These are phyloP conservation scores for Neoboletus magnificus DNA, from an alignment of 768 basidiomycete genomes.

Conservation along the genomic window DNA sequence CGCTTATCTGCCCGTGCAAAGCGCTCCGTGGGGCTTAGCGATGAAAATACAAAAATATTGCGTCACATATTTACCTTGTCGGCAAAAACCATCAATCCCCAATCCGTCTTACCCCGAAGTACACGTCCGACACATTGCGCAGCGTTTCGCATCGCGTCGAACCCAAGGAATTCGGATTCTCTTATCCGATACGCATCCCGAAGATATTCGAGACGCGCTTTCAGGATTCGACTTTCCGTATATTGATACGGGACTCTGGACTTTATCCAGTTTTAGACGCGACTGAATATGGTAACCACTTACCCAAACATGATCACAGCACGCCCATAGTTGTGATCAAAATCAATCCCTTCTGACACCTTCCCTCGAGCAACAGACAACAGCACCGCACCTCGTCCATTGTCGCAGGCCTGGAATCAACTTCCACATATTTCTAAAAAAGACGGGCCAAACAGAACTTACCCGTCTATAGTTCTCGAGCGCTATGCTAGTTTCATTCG, in stretches of 20 bases:
- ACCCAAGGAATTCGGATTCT: conserved; percentile 97
- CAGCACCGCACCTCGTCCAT: conserved; percentile 94
- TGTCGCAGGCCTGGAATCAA: conserved; percentile 82
- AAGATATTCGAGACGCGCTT: conserved; percentile 94
- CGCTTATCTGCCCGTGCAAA: conserved; percentile 92
- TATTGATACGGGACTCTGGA: conserved; percentile 92
- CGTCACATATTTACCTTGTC: conserved; percentile 69
- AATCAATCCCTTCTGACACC: conserved; percentile 99
- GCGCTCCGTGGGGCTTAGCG: conserved; percentile 47
- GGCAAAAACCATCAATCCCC: conserved; percentile 99
- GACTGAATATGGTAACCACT: conserved; percentile 13
- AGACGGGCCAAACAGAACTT: conserved; percentile 9
- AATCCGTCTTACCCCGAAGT: conserved; percentile 96
- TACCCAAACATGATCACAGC: conserved; percentile 99
- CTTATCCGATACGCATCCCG: conserved; percentile 98
- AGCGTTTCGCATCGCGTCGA: conserved; percentile 99
- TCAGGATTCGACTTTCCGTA: conserved; percentile 95
- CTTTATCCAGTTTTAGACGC: neutral
- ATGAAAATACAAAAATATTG: neutral
- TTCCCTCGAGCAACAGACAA: conserved; percentile 98
- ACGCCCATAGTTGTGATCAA: conserved; percentile 98
- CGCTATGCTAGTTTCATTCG: conserved; percentile 97
- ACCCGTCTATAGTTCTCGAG: conserved; percentile 96
- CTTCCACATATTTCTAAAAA: neutral
- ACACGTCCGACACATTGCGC: conserved; percentile 99